These are phyloP conservation scores for Fusarium drepaniforme DNA, from an alignment of 2,329 filamentous ascomycete genomes.

Conservation along the genomic window DNA sequence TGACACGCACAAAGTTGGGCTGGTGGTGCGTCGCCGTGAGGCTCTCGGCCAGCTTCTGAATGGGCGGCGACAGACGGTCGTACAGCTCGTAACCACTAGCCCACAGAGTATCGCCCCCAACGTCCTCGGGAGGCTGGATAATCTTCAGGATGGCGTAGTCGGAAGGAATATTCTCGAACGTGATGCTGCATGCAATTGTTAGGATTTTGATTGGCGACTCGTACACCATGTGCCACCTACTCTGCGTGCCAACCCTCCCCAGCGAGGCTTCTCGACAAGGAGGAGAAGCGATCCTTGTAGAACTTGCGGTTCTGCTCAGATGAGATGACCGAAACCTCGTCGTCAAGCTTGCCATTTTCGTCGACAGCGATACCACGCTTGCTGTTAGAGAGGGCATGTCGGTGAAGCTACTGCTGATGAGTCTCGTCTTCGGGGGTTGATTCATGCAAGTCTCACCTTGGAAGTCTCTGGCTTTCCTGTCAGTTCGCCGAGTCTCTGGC, in stretches of 20 bases:
- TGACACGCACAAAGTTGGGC: not conserved
- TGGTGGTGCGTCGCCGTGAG: conserved; percentile 18
- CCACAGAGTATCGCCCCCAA: conserved; percentile 24
- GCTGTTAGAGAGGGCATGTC: conserved; percentile 24
- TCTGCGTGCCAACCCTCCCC: conserved; percentile 27
- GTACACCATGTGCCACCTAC: not conserved
- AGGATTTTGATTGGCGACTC: not conserved
- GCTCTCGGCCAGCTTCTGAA: conserved; percentile 17
- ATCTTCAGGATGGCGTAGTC: conserved; percentile 24
- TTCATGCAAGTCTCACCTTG: conserved; percentile 8
- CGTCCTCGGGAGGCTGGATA: conserved; percentile 19
- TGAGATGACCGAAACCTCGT: conserved; percentile 25
- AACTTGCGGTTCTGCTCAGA: conserved; percentile 26
- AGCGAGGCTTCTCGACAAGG: conserved; percentile 19
- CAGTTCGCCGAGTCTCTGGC: conserved; percentile 17
- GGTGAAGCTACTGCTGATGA: conserved; percentile 10
- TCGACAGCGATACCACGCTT: conserved; percentile 26
- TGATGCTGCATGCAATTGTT: conserved; percentile 6
- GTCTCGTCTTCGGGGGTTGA: not conserved
- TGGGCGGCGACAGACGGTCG: conserved; percentile 18
- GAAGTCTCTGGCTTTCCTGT: conserved; percentile 28
- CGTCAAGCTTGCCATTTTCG: conserved; percentile 24
- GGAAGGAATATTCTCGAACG: conserved; percentile 20
- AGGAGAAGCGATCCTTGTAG: conserved; percentile 19
- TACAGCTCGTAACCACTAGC: conserved; percentile 23